Evolutionary conservation across 768 basidiomycete genomes (phyloP).

Genomic region (Rhodotorula toruloides): DNA sequence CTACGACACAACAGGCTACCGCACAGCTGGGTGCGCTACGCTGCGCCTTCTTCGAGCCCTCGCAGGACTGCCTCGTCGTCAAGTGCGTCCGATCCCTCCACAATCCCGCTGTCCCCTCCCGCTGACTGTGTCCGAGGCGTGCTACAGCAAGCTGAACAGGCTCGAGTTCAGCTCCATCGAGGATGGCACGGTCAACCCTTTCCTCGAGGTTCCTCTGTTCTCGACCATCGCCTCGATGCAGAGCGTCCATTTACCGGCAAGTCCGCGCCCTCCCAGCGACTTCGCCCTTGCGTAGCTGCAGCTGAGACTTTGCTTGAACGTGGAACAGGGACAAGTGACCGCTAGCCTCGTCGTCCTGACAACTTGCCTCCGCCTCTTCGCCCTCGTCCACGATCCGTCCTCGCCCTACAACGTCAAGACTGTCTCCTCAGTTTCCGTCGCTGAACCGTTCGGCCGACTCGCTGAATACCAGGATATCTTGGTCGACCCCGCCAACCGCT

Average conservation of each 20-base stretch:
- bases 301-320: not conserved
- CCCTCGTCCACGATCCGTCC: slow-evolving; percentile 23
- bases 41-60: slow-evolving; percentile 12
- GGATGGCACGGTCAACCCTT: slow-evolving; percentile 9
- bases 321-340: not conserved
- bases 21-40: slow-evolving; percentile 31
- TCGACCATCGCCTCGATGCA: slow-evolving; percentile 29
- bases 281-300: no score
- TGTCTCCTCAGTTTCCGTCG: slow-evolving; percentile 17
- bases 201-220: slow-evolving; percentile 19
- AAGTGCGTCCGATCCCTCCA: slow-evolving; percentile 18
- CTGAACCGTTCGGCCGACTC: slow-evolving; percentile 29
- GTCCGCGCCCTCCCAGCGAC: not conserved
- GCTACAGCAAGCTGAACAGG: slow-evolving; percentile 34
- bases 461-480: slow-evolving; percentile 24
- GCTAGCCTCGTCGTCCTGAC: slow-evolving; percentile 38
- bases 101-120: not conserved
- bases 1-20: slow-evolving; percentile 18
- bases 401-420: slow-evolving; percentile 2
- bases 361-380: slow-evolving; percentile 35
- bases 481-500: slow-evolving; percentile 23
- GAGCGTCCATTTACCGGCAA: slow-evolving; percentile 24
- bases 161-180: slow-evolving; percentile 30
- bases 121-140: not conserved
- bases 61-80: slow-evolving; percentile 14